Evolutionary conservation across 2,329 filamentous ascomycete species (phyloP).

Genomic region (Aspergillus sp.): DNA sequence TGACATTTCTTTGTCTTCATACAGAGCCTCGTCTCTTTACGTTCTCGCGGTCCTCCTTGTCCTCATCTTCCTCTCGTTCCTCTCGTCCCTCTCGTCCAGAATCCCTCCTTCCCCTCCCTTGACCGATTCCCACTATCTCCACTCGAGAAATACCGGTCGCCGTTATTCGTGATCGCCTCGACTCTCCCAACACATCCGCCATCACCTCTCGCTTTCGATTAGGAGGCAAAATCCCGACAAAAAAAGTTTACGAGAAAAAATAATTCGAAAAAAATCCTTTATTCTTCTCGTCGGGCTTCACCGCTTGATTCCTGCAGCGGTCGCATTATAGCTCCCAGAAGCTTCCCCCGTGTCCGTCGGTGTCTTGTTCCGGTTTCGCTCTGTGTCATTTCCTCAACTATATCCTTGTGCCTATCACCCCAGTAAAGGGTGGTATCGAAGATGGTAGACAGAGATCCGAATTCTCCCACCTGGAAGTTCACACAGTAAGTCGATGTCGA

Average conservation of each 20-base stretch:
- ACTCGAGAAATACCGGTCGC: slow-evolving; percentile 1
- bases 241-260: slow-evolving; percentile 7
- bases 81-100: slow-evolving; percentile 1
- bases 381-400: slow-evolving; percentile 2
- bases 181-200: slow-evolving; percentile 4
- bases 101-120: slow-evolving; percentile 4
- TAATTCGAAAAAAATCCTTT: slow-evolving; percentile 1
- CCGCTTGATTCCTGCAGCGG: slow-evolving; percentile 3
- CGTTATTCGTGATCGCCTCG: slow-evolving; percentile 5
- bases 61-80: slow-evolving; percentile 3
- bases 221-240: slow-evolving; percentile 2
- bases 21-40: slow-evolving; percentile 1
- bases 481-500: slow-evolving; percentile 69
- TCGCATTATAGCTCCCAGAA: slow-evolving; percentile 4
- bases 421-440: slow-evolving; percentile 36
- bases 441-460: slow-evolving; percentile 95
- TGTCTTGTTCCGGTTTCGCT: slow-evolving; percentile 6
- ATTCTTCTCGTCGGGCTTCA: not conserved
- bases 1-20: not conserved
- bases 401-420: slow-evolving; percentile 9
- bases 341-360: not conserved
- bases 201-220: slow-evolving; percentile 1
- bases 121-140: slow-evolving; percentile 11
- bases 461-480: slow-evolving; percentile 98
- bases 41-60: slow-evolving; percentile 4